phyloP scores from a whole-genome alignment of 75 land plant species.

The Picea sitchensis region DNA sequence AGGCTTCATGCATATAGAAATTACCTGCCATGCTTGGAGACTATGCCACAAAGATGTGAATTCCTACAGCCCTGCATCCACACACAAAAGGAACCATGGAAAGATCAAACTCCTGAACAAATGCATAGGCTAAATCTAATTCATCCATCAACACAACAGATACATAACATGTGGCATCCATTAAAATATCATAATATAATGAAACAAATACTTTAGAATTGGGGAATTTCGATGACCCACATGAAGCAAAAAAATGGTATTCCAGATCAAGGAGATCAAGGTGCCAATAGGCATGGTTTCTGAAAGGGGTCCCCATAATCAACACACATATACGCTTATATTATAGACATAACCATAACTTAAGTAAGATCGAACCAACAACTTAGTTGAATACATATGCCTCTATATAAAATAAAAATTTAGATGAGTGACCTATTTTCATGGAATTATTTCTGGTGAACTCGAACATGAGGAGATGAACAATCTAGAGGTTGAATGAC shows the following conservation, averaged over 20 bases:
- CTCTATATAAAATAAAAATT: background rate
- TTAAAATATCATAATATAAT: background rate
- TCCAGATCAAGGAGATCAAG: background rate
- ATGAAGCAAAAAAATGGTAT: too few relatives aligned
- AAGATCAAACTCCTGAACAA: background rate
- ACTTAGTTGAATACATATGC: background rate
- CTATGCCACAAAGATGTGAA: conserved; percentile 60
- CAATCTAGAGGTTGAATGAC: conserved; percentile 73
- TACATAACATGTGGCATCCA: too few relatives aligned
- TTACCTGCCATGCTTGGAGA: conserved; percentile 80
- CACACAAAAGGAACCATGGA: background rate
- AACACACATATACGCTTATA: background rate
- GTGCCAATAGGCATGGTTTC: background rate
- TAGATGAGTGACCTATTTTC: conserved; percentile 54
- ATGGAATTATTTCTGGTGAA: conserved; percentile 49
- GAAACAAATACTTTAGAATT: background rate
- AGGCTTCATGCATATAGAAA: background rate
- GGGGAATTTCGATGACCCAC: background rate
- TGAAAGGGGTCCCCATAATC: background rate
- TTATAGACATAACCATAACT: background rate
- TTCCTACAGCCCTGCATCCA: conserved; percentile 55
- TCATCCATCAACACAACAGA: too few relatives aligned
- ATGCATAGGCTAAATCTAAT: background rate
- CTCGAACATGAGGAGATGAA: conserved; percentile 72
- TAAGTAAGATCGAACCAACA: background rate